These are phyloP conservation scores for Candida succiphila DNA, from an alignment of 805 yeast species.

Conservation along the genomic window DNA sequence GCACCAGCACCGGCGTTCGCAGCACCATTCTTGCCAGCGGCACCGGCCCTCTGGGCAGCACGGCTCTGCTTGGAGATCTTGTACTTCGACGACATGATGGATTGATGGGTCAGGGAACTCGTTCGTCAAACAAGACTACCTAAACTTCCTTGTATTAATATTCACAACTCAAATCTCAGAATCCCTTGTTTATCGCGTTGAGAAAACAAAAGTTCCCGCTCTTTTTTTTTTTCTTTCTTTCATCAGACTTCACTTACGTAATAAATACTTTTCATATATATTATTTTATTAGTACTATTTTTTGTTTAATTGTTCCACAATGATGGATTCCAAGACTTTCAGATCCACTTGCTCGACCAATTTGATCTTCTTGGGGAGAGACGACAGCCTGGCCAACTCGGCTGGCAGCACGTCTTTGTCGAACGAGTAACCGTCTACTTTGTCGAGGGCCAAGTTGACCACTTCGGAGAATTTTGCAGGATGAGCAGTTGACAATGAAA, in stretches of 20 bases:
- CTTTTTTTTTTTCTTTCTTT: neutral
- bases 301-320: conserved; percentile 59
- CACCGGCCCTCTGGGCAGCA: conserved; percentile 1
- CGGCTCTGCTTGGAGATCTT: conserved; percentile 1
- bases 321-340: conserved; percentile 63
- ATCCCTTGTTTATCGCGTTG: too few species aligned
- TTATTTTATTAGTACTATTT: conserved; percentile 12
- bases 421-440: conserved; percentile 67
- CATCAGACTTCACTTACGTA: neutral
- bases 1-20: too few species aligned
- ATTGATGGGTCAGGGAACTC: too few species aligned
- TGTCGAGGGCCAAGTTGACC: conserved; percentile 68
- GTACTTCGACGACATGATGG: conserved; percentile 2
- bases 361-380: conserved; percentile 65
- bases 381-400: conserved; percentile 65
- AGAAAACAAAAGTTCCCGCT: too few species aligned
- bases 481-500: conserved; percentile 93
- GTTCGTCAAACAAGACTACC: too few species aligned
- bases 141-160: too few species aligned
- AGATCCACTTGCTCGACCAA: conserved; percentile 64
- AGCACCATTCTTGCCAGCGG: too few species aligned
- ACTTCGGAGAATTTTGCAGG: conserved; percentile 98
- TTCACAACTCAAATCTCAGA: too few species aligned
- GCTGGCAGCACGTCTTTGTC: conserved; percentile 84
- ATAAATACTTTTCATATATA: too few species aligned